Conservation (phyloP, 2,329 filamentous ascomycete species). For the Chaetomiaceae sp. region DNA sequence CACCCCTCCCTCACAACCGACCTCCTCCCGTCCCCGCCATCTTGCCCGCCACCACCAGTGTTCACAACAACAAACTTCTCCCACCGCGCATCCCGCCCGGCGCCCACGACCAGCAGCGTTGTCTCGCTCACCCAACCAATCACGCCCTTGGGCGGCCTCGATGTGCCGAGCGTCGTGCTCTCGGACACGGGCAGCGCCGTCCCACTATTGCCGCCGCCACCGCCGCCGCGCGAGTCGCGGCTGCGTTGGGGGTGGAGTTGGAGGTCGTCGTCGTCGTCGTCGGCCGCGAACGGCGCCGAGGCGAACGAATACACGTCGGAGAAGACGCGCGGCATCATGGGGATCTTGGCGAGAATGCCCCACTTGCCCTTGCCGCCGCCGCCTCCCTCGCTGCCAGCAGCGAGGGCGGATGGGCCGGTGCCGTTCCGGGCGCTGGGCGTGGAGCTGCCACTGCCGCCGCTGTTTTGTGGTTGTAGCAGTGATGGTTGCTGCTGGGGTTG, state of each 20-base stretch:
- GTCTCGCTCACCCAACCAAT: constrained; percentile 77
- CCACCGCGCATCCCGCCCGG: constrained; percentile 76
- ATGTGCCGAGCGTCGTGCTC: constrained; percentile 42
- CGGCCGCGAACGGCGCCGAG: constrained; percentile 73
- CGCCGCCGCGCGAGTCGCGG: no score
- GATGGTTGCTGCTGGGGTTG: constrained; percentile 14
- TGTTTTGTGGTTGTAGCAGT: constrained; percentile 11
- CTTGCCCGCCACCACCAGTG: no score
- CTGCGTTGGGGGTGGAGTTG: no score
- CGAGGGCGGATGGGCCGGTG: not conserved
- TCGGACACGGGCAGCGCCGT: constrained; percentile 39
- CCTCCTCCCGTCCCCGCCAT: constrained; percentile 61
- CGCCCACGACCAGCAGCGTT: constrained; percentile 69
- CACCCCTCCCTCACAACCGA: constrained; percentile 67
- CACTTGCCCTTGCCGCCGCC: constrained; percentile 62
- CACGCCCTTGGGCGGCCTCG: constrained; percentile 68
- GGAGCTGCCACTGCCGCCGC: constrained; percentile 12
- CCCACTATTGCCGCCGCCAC: not conserved
- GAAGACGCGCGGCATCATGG: constrained; percentile 78
- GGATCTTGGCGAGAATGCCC: constrained; percentile 77
- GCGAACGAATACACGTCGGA: constrained; percentile 85
- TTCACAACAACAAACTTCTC: constrained; percentile 82
- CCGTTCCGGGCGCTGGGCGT: not conserved
- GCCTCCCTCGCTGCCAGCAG: not conserved
- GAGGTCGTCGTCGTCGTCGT: constrained; percentile 68